phyloP scores from a whole-genome alignment of 106 monocot genomes.

The Dactylorhiza incarnata region DNA sequence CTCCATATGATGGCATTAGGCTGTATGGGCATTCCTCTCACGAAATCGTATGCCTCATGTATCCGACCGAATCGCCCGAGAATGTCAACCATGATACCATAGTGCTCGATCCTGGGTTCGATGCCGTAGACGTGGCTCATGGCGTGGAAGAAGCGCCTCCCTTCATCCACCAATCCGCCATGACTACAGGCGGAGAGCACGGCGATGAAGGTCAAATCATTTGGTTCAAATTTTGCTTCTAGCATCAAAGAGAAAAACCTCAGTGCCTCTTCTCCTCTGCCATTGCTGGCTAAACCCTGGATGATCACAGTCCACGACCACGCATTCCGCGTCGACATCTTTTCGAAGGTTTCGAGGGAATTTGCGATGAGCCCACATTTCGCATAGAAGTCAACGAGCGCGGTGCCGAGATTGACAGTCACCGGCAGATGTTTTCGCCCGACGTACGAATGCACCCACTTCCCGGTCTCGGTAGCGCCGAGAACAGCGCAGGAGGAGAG shows the following conservation, averaged over 20 bases:
- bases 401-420: slow-evolving; percentile 56
- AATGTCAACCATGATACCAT: slow-evolving; percentile 65
- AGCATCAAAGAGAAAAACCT: slow-evolving; percentile 37
- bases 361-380: slow-evolving; percentile 57
- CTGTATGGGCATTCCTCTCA: slow-evolving; percentile 42
- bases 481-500: slow-evolving; percentile 57
- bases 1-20: slow-evolving; percentile 69
- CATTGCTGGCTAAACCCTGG: slow-evolving; percentile 55
- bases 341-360: slow-evolving; percentile 28
- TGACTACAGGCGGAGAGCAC: slow-evolving; percentile 68
- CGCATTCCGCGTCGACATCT: slow-evolving; percentile 46
- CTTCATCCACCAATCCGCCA: slow-evolving; percentile 51
- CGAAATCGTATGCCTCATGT: slow-evolving; percentile 43
- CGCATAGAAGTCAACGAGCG: slow-evolving; percentile 59
- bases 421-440: slow-evolving; percentile 32
- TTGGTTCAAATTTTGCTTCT: slow-evolving; percentile 35
- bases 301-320: slow-evolving; percentile 58
- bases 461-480: slow-evolving; percentile 60
- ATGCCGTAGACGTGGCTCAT: slow-evolving; percentile 34
- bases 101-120: slow-evolving; percentile 59
- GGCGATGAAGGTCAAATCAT: slow-evolving; percentile 51
- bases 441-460: slow-evolving; percentile 67
- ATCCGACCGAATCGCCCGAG: slow-evolving; percentile 46
- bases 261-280: slow-evolving; percentile 45
- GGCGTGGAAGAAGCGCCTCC: slow-evolving; percentile 23